Percentiles rank a stretch among this genome's conserved stretches.
These are phyloP conservation scores for Hypoxylon rubiginosum DNA, from an alignment of 2,329 filamentous ascomycete species.

Conservation along the genomic window DNA sequence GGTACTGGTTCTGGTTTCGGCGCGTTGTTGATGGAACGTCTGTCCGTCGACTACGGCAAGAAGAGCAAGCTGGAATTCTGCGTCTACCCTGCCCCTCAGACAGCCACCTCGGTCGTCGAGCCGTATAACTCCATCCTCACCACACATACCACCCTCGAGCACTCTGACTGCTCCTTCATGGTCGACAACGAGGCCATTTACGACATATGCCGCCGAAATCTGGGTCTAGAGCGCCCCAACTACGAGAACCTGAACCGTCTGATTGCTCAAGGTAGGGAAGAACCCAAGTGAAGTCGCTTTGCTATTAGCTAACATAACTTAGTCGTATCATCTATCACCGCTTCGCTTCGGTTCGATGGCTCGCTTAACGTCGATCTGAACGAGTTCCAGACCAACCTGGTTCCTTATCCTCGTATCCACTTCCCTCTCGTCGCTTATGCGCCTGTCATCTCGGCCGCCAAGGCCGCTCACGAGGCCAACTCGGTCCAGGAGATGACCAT, in stretches of 20 bases:
- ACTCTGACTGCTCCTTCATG: slow-evolving; percentile 99
- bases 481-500: slow-evolving; percentile 98
- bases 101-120: slow-evolving; percentile 97
- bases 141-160: slow-evolving; percentile 98
- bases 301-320: slow-evolving; percentile 43
- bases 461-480: slow-evolving; percentile 91
- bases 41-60: slow-evolving; percentile 99
- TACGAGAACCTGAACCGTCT: slow-evolving; percentile 99
- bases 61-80: slow-evolving; percentile 99
- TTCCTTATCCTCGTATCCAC: slow-evolving; percentile 80
- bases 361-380: slow-evolving; percentile 81
- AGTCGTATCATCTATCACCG: slow-evolving; percentile 90
- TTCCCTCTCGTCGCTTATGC: slow-evolving; percentile 81
- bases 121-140: slow-evolving; percentile 99
- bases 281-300: slow-evolving; percentile 31
- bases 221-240: slow-evolving; percentile 96
- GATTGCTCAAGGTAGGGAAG: slow-evolving; percentile 87
- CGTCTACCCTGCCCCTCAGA: slow-evolving; percentile 97
- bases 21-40: slow-evolving; percentile 97
- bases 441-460: slow-evolving; percentile 77
- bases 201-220: slow-evolving; percentile 98
- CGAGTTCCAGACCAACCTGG: slow-evolving; percentile 84
- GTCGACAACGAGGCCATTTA: slow-evolving; percentile 99
- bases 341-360: slow-evolving; percentile 78
- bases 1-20: slow-evolving; percentile 99